Percentiles rank a stretch among this genome's conserved stretches.
These are phyloP conservation scores for Prunus mume DNA, from an alignment of 306 rosid species.

Conservation along the genomic window DNA sequence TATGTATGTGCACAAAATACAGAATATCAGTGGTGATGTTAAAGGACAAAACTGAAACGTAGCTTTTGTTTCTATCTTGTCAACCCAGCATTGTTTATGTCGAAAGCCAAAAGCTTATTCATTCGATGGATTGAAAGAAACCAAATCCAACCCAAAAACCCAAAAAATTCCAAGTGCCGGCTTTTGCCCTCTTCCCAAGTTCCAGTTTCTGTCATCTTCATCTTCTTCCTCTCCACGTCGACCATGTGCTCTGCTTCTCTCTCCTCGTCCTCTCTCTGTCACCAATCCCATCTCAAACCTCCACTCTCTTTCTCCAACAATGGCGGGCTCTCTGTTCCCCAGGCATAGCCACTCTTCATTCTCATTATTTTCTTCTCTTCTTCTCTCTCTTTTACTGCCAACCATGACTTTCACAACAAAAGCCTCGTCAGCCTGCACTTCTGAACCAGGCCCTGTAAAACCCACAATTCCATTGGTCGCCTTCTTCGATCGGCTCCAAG, in stretches of 20 bases:
- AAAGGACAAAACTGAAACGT: background rate
- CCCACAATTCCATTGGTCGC: conserved; percentile 53
- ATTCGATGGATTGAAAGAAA: background rate
- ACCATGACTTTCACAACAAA: conserved; percentile 12
- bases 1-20: too few relatives aligned
- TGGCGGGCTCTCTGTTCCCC: background rate
- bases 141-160: background rate
- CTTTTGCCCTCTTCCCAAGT: background rate
- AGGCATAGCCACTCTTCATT: background rate
- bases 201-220: background rate
- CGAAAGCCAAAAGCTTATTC: background rate
- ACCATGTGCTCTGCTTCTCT: background rate
- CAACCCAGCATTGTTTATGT: background rate
- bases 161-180: background rate
- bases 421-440: conserved; percentile 11
- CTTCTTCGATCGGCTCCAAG: conserved; percentile 59
- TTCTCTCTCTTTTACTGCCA: background rate
- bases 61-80: background rate
- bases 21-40: background rate
- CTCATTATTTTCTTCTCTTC: background rate
- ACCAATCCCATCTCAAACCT: background rate
- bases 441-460: conserved; percentile 19
- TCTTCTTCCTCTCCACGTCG: background rate
- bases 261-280: background rate
- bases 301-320: background rate